A percentile compares a stretch with the other conserved stretches of the same genome.
Conservation (phyloP, 2,329 filamentous ascomycete species). For the Dryadomyces sulphureus region DNA sequence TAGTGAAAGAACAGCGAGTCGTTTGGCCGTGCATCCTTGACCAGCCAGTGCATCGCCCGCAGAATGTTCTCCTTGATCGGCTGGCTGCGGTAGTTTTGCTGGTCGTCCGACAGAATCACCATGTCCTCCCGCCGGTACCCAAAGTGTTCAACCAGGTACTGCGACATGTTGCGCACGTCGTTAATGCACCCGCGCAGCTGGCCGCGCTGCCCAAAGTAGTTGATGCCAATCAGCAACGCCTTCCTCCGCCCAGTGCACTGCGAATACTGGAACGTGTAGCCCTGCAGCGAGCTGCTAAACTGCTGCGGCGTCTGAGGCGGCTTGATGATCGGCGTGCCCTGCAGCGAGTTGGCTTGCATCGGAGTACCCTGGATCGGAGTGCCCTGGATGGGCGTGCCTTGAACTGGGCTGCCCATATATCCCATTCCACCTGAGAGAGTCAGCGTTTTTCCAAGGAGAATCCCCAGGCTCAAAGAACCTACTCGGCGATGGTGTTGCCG, state of each 20-base stretch:
- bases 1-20: slow-evolving; percentile 98
- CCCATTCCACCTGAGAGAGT: slow-evolving; percentile 30
- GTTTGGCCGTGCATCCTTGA: slow-evolving; percentile 83
- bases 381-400: slow-evolving; percentile 17
- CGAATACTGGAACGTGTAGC: slow-evolving; percentile 81
- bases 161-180: slow-evolving; percentile 93
- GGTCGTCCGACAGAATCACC: slow-evolving; percentile 91
- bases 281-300: slow-evolving; percentile 69
- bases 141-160: slow-evolving; percentile 76
- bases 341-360: slow-evolving; percentile 12
- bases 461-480: not conserved
- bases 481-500: not conserved
- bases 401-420: slow-evolving; percentile 25
- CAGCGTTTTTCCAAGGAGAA: slow-evolving; percentile 6
- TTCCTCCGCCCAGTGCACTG: slow-evolving; percentile 80
- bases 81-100: slow-evolving; percentile 94
- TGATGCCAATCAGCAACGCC: slow-evolving; percentile 85
- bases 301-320: slow-evolving; percentile 53
- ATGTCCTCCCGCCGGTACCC: slow-evolving; percentile 92
- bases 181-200: slow-evolving; percentile 92
- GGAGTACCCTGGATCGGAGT: slow-evolving; percentile 20
- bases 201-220: slow-evolving; percentile 79
- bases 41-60: slow-evolving; percentile 93
- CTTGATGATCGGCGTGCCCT: slow-evolving; percentile 21
- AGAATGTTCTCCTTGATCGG: slow-evolving; percentile 92